A percentile compares a stretch with the other conserved stretches of the same genome.
Evolutionary conservation across 2,329 filamentous ascomycete species (phyloP).

Genomic region (Pseudopithomyces maydicus): DNA sequence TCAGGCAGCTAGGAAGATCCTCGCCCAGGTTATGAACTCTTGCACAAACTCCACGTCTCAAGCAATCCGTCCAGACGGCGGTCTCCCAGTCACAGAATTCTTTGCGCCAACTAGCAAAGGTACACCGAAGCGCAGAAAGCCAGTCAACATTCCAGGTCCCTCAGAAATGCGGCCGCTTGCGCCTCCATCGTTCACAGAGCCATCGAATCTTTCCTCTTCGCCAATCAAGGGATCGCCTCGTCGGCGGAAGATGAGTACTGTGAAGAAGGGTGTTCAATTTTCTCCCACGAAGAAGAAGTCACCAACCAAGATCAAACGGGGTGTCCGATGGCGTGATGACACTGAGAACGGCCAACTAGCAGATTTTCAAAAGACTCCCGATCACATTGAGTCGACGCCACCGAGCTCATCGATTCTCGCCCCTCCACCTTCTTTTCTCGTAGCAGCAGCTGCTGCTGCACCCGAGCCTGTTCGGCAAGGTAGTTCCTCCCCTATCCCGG

Average conservation of each 20-base stretch:
- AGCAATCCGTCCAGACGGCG: conserved; percentile 88
- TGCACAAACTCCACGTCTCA: conserved; percentile 78
- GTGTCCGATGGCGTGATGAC: conserved; percentile 91
- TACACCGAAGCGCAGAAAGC: conserved; percentile 75
- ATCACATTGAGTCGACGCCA: conserved; percentile 66
- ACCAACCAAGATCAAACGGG: conserved; percentile 68
- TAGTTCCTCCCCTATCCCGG: conserved; percentile 62
- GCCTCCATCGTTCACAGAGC: conserved; percentile 36
- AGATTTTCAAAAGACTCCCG: conserved; percentile 90
- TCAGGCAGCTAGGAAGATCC: conserved; percentile 74
- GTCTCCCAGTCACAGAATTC: conserved; percentile 63
- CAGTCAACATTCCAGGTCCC: conserved; percentile 52
- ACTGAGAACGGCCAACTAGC: conserved; percentile 83
- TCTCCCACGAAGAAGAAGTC: conserved; percentile 81
- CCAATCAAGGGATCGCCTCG: conserved; percentile 81
- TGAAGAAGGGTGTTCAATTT: conserved; percentile 75
- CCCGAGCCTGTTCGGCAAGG: conserved; percentile 34
- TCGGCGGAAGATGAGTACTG: conserved; percentile 68
- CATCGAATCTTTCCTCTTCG: conserved; percentile 56
- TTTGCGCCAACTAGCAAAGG: conserved; percentile 73
- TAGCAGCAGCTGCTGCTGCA: conserved; percentile 36
- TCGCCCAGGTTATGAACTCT: conserved; percentile 76
- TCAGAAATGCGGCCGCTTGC: conserved; percentile 52
- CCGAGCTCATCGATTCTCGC: conserved; percentile 60
- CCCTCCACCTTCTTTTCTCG: conserved; percentile 59